phyloP scores from a whole-genome alignment of 208 protist species.

The Entamoeba invadens region DNA sequence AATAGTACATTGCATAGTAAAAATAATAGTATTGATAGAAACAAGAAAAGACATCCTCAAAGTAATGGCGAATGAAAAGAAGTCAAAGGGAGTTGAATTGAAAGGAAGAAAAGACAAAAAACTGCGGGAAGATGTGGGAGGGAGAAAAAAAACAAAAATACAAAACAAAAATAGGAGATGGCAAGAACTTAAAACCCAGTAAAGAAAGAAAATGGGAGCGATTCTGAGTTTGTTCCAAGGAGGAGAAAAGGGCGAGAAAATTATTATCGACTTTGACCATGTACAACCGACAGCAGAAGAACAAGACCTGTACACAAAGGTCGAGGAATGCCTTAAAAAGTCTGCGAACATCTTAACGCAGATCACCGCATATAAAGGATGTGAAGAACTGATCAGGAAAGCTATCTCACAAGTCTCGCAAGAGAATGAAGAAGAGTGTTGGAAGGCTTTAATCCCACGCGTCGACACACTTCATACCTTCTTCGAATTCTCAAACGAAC shows the following conservation, averaged over 20 bases:
- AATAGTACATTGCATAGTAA: too few species aligned
- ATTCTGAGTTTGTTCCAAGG: not conserved
- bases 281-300: not conserved
- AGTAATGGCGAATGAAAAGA: too few species aligned
- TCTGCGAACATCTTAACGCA: not conserved
- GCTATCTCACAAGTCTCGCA: conserved; percentile 45
- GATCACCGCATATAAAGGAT: conserved; percentile 20
- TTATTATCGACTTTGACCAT: not conserved
- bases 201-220: not conserved
- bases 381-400: conserved; percentile 24
- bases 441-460: conserved; percentile 41
- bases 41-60: too few species aligned
- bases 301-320: not conserved
- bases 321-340: not conserved
- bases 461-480: conserved; percentile 50
- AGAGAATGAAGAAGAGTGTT: conserved; percentile 47
- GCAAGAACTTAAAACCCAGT: not conserved
- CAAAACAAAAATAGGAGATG: not conserved
- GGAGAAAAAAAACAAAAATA: too few species aligned
- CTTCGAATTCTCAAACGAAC: conserved; percentile 48
- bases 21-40: too few species aligned
- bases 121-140: too few species aligned
- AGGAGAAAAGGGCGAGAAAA: not conserved
- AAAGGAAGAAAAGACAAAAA: too few species aligned
- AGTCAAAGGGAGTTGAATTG: too few species aligned